phyloP scores from a whole-genome alignment of 148 eudicot species.

The Amaranthus hypochondriacus region DNA sequence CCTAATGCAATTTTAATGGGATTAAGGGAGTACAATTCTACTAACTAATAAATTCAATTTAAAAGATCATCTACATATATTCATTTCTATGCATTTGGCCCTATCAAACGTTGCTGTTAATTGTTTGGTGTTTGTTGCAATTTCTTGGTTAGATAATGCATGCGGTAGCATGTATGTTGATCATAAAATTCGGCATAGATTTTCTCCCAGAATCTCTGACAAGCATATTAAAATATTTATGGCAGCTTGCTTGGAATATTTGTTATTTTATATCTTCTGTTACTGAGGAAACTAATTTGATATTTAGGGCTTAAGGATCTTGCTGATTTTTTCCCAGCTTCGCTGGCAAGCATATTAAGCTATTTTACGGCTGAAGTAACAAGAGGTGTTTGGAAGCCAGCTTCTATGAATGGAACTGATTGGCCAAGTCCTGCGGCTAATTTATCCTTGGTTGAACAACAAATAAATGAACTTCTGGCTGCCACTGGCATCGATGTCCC shows the following conservation, averaged over 20 bases:
- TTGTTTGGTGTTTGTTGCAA: neutral
- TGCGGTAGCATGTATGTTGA: neutral
- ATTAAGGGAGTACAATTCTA: too few relatives aligned
- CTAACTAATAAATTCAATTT: too few relatives aligned
- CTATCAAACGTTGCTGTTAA: neutral
- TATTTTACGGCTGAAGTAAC: conserved; percentile 93
- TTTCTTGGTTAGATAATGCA: conserved; percentile 8
- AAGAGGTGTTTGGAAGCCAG: conserved; percentile 92
- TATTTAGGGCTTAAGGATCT: conserved; percentile 82
- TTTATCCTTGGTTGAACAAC: conserved; percentile 72
- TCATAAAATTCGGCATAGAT: neutral
- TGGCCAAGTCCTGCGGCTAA: conserved; percentile 98
- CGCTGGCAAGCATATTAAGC: conserved; percentile 80
- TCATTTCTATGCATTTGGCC: neutral
- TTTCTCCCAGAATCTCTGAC: too few relatives aligned
- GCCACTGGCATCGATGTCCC: conserved; percentile 90
- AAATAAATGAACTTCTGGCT: conserved; percentile 74
- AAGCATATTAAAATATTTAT: too few relatives aligned
- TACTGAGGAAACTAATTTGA: conserved; percentile 1
- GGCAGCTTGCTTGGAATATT: neutral
- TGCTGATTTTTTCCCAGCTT: conserved; percentile 91
- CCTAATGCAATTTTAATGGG: too few relatives aligned
- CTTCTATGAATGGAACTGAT: conserved; percentile 92
- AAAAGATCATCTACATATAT: neutral
- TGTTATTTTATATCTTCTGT: neutral